Base-by-base conservation (phyloP, 2,329 filamentous ascomycete genomes). In the Metarhizium brunneum region DNA sequence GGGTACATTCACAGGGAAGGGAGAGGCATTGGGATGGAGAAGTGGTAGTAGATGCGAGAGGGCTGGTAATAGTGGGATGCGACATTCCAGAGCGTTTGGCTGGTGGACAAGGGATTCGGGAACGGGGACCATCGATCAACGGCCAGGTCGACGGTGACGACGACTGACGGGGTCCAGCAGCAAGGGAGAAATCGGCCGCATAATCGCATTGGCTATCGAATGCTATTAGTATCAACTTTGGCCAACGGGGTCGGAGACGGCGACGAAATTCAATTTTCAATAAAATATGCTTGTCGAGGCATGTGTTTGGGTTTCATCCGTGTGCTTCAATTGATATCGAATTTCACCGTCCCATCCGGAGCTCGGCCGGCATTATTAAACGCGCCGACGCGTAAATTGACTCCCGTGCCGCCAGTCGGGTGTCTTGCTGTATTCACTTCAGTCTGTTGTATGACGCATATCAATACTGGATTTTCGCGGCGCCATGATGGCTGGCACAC, bases 1-100 rank as follows among this genome's bases (percentile, higher is more conserved):
- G 38, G 43, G 52, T 43, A 53, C 50, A 54, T 54, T 59, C 56
- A 58, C 54, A 51, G 60, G 49, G 54, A 54, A 58, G 51, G 56
- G 40, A 50, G 47, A 52, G 43, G 47, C 54, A 51, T 54, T 40
- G 55, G 38, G 38, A 14, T 38, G 47, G 32, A 35, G 16, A 50
- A 36, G 6, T 16, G n/a, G 40, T 14, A 13, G 25, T 43, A 14
- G 6, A 47, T 40, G 16, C 7, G 48, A 40, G 36, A 54, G 54
- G 56, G 56, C 56, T 56, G 54, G 53, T 47, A 35, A 52, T 50
- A 45, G 50, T 47, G 54, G 42, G 43, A 53, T 54, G 49, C 50
- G 50, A 43, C 56, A 58, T 58, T 58, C 54, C 56, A 53, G 56
- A 52, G 30, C 40, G 45, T 50, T 29, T 38, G 47, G 54, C 54